Conservation (phyloP, 2,329 filamentous ascomycete genomes). For the Thelonectria blattea region DNA sequence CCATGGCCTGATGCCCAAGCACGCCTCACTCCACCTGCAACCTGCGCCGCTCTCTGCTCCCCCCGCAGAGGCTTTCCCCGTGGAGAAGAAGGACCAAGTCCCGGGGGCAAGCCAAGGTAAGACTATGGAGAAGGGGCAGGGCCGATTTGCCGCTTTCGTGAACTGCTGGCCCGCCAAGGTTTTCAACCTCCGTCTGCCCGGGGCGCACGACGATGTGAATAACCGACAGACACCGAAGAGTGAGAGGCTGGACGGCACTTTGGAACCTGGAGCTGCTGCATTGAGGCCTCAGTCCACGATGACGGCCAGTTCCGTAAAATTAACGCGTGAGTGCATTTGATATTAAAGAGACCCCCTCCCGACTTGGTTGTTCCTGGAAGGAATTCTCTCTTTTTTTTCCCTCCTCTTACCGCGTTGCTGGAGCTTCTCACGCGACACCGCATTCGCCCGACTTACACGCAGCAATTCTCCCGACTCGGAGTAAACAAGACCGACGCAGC, state of each 20-base stretch:
- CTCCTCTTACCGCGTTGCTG: background rate
- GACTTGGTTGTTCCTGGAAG: background rate
- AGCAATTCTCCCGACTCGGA: background rate
- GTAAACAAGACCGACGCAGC: background rate
- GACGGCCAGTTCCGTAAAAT: constrained; percentile 15
- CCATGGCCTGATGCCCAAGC: constrained; percentile 16
- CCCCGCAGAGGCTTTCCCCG: background rate
- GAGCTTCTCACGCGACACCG: background rate
- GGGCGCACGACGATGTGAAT: background rate
- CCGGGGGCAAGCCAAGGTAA: background rate
- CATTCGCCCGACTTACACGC: background rate
- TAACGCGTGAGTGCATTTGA: constrained; percentile 2
- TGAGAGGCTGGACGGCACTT: background rate
- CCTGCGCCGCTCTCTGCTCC: no score
- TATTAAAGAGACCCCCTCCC: constrained; percentile 2
- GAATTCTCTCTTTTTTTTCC: background rate
- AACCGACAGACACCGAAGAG: constrained; percentile 24
- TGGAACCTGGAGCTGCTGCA: background rate
- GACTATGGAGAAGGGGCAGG: no score
- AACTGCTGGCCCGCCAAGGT: constrained; percentile 6
- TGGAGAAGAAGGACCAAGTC: background rate
- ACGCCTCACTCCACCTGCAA: constrained; percentile 15
- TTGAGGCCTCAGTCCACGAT: constrained; percentile 11
- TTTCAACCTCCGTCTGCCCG: constrained; percentile 22
- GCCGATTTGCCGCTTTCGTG: background rate